Evolutionary conservation across 1,284 basidiomycete species (phyloP).

Genomic region (Dichomitus squalens): DNA sequence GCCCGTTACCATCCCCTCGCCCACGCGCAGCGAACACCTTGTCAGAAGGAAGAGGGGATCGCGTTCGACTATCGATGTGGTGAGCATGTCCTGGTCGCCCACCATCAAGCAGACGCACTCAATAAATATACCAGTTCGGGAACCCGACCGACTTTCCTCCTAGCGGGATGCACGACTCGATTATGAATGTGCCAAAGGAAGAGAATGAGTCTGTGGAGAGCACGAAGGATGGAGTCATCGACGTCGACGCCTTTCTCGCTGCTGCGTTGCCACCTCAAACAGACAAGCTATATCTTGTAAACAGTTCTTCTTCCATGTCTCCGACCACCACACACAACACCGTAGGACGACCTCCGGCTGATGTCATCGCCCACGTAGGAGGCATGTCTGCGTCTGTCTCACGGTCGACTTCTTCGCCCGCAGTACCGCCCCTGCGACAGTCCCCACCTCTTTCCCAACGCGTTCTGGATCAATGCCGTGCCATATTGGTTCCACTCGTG

Average conservation of each 20-base stretch:
- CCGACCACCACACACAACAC: background rate
- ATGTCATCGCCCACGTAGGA: background rate
- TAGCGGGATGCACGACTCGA: background rate
- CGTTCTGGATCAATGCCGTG: slow-evolving; percentile 16
- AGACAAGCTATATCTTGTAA: background rate
- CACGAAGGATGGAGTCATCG: background rate
- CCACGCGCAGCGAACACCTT: background rate
- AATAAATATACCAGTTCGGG: slow-evolving; percentile 9
- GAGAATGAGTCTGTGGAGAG: background rate
- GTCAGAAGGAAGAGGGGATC: slow-evolving; percentile 5
- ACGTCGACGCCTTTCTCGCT: background rate
- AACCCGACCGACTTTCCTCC: slow-evolving; percentile 6
- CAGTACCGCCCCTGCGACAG: background rate
- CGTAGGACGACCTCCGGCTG: background rate
- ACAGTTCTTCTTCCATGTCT: background rate
- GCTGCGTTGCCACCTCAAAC: background rate
- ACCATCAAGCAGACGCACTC: background rate
- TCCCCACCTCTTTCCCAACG: background rate
- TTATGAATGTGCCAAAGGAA: background rate
- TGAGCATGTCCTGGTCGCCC: background rate
- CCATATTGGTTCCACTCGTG: slow-evolving; percentile 29
- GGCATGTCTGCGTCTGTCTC: background rate
- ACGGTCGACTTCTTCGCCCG: background rate
- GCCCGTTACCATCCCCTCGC: background rate
- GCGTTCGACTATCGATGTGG: slow-evolving; percentile 21